Evolutionary conservation across 2,329 filamentous ascomycete genomes (phyloP).

Genomic region (Rutstroemia sp.): DNA sequence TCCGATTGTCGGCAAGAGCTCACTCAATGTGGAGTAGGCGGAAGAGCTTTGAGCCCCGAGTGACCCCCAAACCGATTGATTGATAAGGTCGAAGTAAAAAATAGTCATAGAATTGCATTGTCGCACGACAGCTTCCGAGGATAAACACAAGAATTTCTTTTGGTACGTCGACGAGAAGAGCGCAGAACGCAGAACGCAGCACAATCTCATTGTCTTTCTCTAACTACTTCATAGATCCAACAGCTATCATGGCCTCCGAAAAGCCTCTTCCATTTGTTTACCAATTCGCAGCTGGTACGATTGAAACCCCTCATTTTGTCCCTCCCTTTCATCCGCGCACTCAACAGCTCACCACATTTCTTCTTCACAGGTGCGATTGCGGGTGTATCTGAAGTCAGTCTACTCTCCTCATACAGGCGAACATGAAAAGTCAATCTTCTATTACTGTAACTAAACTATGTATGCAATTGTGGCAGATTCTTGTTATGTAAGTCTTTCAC

Average conservation of each 20-base stretch:
- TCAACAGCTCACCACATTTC: conserved; percentile 21
- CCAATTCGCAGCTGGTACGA: conserved; percentile 84
- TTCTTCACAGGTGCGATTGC: conserved; percentile 68
- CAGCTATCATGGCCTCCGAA: conserved; percentile 51
- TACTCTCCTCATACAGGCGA: neutral
- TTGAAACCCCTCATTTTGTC: conserved; percentile 15
- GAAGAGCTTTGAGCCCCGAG: too few relatives aligned
- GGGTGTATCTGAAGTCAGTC: conserved; percentile 88
- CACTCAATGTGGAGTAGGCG: too few relatives aligned
- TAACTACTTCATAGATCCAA: neutral
- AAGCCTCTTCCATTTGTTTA: conserved; percentile 87
- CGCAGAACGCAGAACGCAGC: too few relatives aligned
- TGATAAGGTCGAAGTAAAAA: too few relatives aligned
- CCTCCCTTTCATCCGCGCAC: conserved; percentile 13
- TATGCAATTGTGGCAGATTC: conserved; percentile 50
- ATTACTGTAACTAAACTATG: conserved; percentile 20
- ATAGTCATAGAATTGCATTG: too few relatives aligned
- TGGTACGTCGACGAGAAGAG: too few relatives aligned
- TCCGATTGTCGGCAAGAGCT: too few relatives aligned
- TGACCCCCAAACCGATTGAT: too few relatives aligned
- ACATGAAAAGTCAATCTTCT: neutral
- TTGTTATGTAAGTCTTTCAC: conserved; percentile 63
- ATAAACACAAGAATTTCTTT: too few relatives aligned
- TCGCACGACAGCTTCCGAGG: too few relatives aligned
- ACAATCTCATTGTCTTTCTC: neutral